Percentiles rank a stretch among this genome's conserved stretches.
These are phyloP conservation scores for Penicillium taxi DNA, from an alignment of 495 filamentous ascomycete genomes.

Conservation along the genomic window DNA sequence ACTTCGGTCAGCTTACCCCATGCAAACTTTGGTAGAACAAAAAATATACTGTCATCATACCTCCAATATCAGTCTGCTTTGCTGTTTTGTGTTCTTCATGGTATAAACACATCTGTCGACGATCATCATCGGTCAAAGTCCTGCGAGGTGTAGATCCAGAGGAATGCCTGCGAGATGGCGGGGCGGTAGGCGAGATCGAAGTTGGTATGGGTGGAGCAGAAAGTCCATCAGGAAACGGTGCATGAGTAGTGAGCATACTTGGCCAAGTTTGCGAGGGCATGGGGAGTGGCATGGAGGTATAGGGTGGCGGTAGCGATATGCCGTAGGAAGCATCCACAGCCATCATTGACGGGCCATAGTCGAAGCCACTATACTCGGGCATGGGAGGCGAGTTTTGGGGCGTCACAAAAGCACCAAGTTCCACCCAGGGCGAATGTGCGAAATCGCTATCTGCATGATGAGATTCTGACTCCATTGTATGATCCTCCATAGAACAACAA, in stretches of 20 bases:
- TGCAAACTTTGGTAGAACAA: neutral
- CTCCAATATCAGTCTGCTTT: conserved; percentile 98
- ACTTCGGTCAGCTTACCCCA: conserved; percentile 18
- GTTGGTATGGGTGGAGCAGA: conserved; percentile 51
- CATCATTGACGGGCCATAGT: conserved; percentile 31
- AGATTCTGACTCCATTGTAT: conserved; percentile 38
- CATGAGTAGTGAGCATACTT: conserved; percentile 51
- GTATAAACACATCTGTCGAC: conserved; percentile 90
- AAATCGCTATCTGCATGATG: conserved; percentile 42
- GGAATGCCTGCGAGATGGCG: conserved; percentile 44
- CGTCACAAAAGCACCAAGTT: conserved; percentile 39
- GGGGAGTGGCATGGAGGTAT: conserved; percentile 50
- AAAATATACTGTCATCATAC: conserved; percentile 37
- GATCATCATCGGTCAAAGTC: conserved; percentile 88
- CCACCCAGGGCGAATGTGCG: conserved; percentile 46
- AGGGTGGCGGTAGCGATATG: conserved; percentile 41
- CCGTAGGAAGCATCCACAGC: conserved; percentile 34
- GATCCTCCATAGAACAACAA: conserved; percentile 14
- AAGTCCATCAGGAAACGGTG: conserved; percentile 22
- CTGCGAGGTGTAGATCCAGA: conserved; percentile 64
- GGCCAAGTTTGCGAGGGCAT: conserved; percentile 64
- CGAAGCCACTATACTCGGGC: conserved; percentile 37
- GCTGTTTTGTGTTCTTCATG: conserved; percentile 87
- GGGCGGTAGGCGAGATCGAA: conserved; percentile 39
- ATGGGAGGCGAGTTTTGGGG: conserved; percentile 39